Evolutionary conservation across 345 rosid genomes (phyloP).

Genomic region (Populus alba): DNA sequence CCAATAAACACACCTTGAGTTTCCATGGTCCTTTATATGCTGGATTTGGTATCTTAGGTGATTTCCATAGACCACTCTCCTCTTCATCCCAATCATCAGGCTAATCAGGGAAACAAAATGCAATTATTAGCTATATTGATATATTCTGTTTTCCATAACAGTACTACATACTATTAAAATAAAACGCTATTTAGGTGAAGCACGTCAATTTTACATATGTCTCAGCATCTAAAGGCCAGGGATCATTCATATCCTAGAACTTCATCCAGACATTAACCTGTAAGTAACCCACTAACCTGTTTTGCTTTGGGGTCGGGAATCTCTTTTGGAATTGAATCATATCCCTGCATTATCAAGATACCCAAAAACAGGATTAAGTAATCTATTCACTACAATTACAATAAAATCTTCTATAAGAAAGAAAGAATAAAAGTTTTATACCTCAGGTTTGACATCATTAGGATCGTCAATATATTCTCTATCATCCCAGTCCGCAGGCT

Average conservation of each 20-base stretch:
- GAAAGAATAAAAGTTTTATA: slow-evolving; percentile 22
- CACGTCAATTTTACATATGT: not conserved
- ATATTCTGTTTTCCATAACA: not conserved
- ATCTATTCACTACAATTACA: slow-evolving; percentile 5
- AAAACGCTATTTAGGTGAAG: not conserved
- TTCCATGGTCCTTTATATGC: slow-evolving; percentile 49
- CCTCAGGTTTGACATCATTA: slow-evolving; percentile 75
- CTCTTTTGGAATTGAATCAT: slow-evolving; percentile 41
- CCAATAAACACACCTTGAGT: slow-evolving; percentile 30
- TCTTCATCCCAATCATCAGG: slow-evolving; percentile 51
- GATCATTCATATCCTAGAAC: not conserved
- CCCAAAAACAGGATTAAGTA: not conserved
- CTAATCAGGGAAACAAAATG: slow-evolving; percentile 13
- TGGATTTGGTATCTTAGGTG: slow-evolving; percentile 45
- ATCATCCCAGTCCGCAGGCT: slow-evolving; percentile 95
- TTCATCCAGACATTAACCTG: not conserved
- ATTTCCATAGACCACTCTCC: slow-evolving; percentile 44
- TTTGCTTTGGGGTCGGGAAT: slow-evolving; percentile 42
- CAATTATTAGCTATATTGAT: not conserved
- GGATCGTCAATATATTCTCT: slow-evolving; percentile 89
- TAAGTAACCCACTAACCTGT: slow-evolving; percentile 28
- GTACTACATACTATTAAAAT: not conserved
- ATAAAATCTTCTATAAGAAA: not conserved
- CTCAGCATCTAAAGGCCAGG: not conserved
- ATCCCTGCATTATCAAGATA: slow-evolving; percentile 31